Evolutionary conservation across 352 stramenopile genomes (phyloP).

Genomic region (Thraustotheca clavata): DNA sequence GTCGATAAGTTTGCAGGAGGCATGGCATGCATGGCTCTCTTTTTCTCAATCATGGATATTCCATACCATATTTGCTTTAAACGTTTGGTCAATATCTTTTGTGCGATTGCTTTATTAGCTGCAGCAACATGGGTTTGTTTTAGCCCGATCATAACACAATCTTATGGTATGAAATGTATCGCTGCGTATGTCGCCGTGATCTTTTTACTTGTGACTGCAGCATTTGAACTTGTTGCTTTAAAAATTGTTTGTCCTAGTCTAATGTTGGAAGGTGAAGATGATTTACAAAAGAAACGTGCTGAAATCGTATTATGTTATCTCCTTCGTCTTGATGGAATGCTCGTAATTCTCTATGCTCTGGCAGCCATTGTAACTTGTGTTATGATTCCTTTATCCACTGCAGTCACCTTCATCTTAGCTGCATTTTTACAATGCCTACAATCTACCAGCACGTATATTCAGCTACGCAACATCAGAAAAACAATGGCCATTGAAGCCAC

Average conservation of each 20-base stretch:
- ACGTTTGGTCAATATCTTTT: not conserved
- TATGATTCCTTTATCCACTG: not conserved
- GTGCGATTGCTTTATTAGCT: not conserved
- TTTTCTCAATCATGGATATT: constrained; percentile 6
- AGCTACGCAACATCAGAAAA: not conserved
- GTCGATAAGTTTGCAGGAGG: not conserved
- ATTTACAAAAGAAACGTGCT: not conserved
- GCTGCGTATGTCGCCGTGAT: not conserved
- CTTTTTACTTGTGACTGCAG: not conserved
- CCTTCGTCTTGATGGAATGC: not conserved
- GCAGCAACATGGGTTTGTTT: not conserved
- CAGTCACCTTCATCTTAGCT: not conserved
- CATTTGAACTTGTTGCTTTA: not conserved
- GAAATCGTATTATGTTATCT: not conserved
- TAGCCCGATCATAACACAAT: not conserved
- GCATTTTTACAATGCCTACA: not conserved
- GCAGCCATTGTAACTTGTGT: not conserved
- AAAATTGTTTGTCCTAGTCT: not conserved
- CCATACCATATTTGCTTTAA: constrained; percentile 1
- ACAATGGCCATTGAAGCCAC: not conserved
- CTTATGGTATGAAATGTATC: not conserved
- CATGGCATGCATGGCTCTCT: constrained; percentile 2
- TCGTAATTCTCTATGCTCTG: not conserved
- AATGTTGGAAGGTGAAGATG: not conserved
- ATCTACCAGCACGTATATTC: not conserved